Evolutionary conservation across 2,329 filamentous ascomycete species (phyloP), one percentile per base, ranked within the genome.

Genomic region (Pseudonectria buxi): DNA sequence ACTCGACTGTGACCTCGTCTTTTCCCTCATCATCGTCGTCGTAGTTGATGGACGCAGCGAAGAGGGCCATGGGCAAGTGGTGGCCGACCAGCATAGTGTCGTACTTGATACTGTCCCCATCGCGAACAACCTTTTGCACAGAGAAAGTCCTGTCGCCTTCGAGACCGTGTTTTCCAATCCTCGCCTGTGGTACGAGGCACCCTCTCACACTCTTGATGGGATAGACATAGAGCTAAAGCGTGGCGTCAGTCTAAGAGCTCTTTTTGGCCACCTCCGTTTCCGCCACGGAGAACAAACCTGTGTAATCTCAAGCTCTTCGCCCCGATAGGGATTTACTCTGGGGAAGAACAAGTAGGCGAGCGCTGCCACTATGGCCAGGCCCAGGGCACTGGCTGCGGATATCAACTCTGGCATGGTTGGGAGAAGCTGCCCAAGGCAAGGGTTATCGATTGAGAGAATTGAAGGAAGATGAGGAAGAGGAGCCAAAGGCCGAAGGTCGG

Each of bases 21-120:
- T 28, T 32, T 18, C 34, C 34, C 30, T 13, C 13, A 32, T 16
- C 28, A 22, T 4, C 28, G 14, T 14, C 27, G 7, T 36, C 33
- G 5, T 46, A 43, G 7, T 48, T 33, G 2, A 50, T 30, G 0
- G 36, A 46, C 1, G 49, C 40, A 0, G 15, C 16, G 15, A 51
- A 51, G 0, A 51, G 32, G 1, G 45, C 45, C 22, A 51, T 15
- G 2, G 46, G 48, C 4, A 51, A 10, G 14, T 51, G 24, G 24
- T 45, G 48, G 3, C 48, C 49, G 3, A 50, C 41, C 1, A 51
- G n/a, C 44, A 51, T 50, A 0, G 48, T 51, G 5, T 46, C 46
- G 16, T 50, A 36, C 2, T 12, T 37, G 10, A 33, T 24, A 9
- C 4, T 22, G 14, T 29, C 7, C 3, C 26, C 29, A 3, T 45